phyloP scores from a whole-genome alignment of 2,329 filamentous ascomycete species.

The Zasmidium citrigriseum region DNA sequence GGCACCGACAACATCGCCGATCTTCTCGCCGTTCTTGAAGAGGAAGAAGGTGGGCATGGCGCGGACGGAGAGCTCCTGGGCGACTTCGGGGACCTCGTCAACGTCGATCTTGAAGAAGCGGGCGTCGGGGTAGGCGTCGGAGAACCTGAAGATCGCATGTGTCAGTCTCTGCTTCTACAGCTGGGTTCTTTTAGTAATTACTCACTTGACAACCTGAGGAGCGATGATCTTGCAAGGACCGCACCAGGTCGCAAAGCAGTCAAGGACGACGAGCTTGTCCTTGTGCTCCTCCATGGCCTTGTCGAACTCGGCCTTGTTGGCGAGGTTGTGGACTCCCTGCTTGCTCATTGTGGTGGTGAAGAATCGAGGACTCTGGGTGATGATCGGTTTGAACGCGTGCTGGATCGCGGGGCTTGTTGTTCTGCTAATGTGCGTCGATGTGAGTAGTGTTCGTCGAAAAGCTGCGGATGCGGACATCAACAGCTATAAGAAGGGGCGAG shows the following conservation, averaged over 20 bases:
- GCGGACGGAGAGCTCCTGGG: conserved; percentile 74
- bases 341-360: conserved; percentile 48
- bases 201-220: conserved; percentile 67
- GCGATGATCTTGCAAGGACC: conserved; percentile 92
- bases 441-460: conserved; percentile 45
- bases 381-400: conserved; percentile 23
- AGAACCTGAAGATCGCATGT: conserved; percentile 50
- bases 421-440: conserved; percentile 37
- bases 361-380: conserved; percentile 27
- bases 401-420: conserved; percentile 16
- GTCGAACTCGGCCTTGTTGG: conserved; percentile 62
- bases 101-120: conserved; percentile 91
- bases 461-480: conserved; percentile 41
- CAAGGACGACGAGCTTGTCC: conserved; percentile 70
- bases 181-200: too few species aligned
- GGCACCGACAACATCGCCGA: conserved; percentile 75
- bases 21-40: conserved; percentile 77
- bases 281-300: conserved; percentile 51
- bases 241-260: conserved; percentile 90
- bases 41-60: conserved; percentile 92
- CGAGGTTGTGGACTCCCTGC: conserved; percentile 53
- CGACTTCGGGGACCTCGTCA: conserved; percentile 74
- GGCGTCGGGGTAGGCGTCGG: conserved; percentile 60
- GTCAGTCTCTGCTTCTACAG: conserved; percentile 16
- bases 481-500: neutral